Percentiles rank a stretch among this genome's conserved stretches.
These are phyloP conservation scores for Gentiana macrophylla DNA, from an alignment of 257 asterid genomes.

Conservation along the genomic window DNA sequence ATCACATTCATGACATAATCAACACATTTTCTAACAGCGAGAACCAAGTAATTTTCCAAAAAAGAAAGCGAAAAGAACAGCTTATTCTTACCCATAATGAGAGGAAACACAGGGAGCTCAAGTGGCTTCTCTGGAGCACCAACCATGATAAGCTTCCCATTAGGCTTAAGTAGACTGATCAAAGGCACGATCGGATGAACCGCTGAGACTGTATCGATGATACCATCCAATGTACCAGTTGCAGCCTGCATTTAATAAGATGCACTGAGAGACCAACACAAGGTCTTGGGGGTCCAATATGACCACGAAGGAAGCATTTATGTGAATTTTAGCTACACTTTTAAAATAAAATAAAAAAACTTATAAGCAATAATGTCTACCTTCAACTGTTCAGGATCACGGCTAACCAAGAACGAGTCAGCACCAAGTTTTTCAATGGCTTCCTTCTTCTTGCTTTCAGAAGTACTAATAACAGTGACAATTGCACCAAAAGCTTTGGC, in stretches of 20 bases:
- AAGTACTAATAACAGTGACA: slow-evolving; percentile 59
- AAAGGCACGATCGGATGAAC: slow-evolving; percentile 20
- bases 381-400: slow-evolving; percentile 38
- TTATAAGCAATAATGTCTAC: slow-evolving; percentile 7
- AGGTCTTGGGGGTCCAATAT: too few relatives aligned
- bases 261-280: background rate
- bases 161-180: slow-evolving; percentile 14
- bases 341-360: too few relatives aligned
- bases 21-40: too few relatives aligned
- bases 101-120: slow-evolving; percentile 16
- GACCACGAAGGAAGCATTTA: too few relatives aligned
- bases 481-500: slow-evolving; percentile 65
- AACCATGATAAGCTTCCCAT: slow-evolving; percentile 23
- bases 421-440: slow-evolving; percentile 50
- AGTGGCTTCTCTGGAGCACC: slow-evolving; percentile 23
- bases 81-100: slow-evolving; percentile 12
- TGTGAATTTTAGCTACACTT: too few relatives aligned
- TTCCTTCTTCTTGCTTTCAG: slow-evolving; percentile 35
- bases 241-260: slow-evolving; percentile 27
- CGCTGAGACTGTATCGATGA: slow-evolving; percentile 23
- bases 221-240: slow-evolving; percentile 20
- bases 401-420: slow-evolving; percentile 38
- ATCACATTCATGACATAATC: too few relatives aligned
- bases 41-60: too few relatives aligned
- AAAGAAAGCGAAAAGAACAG: too few relatives aligned